Evolutionary conservation across 129 eudicot genomes (phyloP), one percentile per base, ranked within the genome.

Genomic region (Escallonia rubra): DNA sequence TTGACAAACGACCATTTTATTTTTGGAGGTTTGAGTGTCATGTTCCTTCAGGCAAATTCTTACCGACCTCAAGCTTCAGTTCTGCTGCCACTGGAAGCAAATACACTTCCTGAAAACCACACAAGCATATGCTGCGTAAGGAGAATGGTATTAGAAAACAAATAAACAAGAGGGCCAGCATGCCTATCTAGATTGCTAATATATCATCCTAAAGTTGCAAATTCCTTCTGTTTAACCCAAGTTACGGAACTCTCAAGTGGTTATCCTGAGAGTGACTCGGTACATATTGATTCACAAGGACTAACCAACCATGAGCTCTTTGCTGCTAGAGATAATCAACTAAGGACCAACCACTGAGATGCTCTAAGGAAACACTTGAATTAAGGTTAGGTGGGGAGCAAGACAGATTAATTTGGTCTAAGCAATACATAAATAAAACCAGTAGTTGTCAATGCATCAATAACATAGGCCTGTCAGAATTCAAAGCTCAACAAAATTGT

Each of bases 41-140:
- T 46, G 57, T 57, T 10, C 57, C 41, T 13, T 38, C 23, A 41
- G 42, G 47, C 58, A 57, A 10, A 65, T 65, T 65, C 53, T 65
- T 65, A 16, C 44, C 16, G 53, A 44, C 43, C 66, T 34, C 45
- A 3, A 64, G 68, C 56, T 34, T 23, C 45, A 34, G 41, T 45
- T 38, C 13, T 42, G 23, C 12, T 5, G 3, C 53, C 41, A 62
- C 3, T 41, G 57, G 14, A 56, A 47, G 57, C 10, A 63, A 3
- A 9, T 16, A 7, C 56, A 64, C 34, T 7, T 16, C 4, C 12
- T 7, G 15, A 67, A 67, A 56, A 7, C 72, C 4, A 23, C 34
- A 23, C 34, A 23, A 9, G n/a, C 42, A 67, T 14, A 38, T 54
- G 51, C 61, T 41, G 38, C 54, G 43, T 6, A 42, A 8, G 52